Percentiles rank a stretch among this genome's conserved stretches.
Evolutionary conservation across 495 filamentous ascomycete genomes (phyloP).

Genomic region (Penicillium arizonense): DNA sequence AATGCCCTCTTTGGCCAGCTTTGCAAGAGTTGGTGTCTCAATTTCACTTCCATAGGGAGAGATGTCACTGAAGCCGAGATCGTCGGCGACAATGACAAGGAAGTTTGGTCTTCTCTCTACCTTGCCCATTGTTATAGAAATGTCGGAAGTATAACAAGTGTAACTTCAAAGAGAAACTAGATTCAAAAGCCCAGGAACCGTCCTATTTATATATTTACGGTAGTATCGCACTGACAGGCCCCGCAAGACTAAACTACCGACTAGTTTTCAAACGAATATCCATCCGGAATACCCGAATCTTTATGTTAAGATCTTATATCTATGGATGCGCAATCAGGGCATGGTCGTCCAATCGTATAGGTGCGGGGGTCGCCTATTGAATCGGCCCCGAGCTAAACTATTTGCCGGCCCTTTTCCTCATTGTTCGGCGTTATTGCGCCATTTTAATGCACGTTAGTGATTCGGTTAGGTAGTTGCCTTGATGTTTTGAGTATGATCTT

Average conservation of each 20-base stretch:
- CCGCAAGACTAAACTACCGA: background rate
- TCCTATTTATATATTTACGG: too few species aligned
- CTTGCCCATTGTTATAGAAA: background rate
- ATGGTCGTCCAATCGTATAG: background rate
- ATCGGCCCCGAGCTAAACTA: background rate
- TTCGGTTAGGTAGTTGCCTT: too few species aligned
- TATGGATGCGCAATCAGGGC: background rate
- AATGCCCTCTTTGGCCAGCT: conserved; percentile 25
- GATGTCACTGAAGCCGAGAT: conserved; percentile 33
- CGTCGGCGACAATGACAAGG: conserved; percentile 33
- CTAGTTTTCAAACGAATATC: background rate
- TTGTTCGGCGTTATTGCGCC: background rate
- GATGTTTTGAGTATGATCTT: too few species aligned
- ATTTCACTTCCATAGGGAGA: conserved; percentile 30
- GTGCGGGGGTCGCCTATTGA: background rate
- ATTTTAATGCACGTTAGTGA: background rate
- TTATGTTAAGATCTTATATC: background rate
- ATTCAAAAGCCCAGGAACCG: too few species aligned
- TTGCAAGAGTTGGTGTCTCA: conserved; percentile 26
- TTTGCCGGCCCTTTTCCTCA: background rate
- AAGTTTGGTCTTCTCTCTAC: conserved; percentile 21
- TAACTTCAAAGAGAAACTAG: too few species aligned
- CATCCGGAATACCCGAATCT: background rate
- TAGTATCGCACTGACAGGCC: background rate
- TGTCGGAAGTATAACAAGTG: too few species aligned